Percentiles rank a stretch among this genome's conserved stretches.
These are phyloP conservation scores for Saprolegnia diclina DNA, from an alignment of 352 stramenopile species.

Conservation along the genomic window DNA sequence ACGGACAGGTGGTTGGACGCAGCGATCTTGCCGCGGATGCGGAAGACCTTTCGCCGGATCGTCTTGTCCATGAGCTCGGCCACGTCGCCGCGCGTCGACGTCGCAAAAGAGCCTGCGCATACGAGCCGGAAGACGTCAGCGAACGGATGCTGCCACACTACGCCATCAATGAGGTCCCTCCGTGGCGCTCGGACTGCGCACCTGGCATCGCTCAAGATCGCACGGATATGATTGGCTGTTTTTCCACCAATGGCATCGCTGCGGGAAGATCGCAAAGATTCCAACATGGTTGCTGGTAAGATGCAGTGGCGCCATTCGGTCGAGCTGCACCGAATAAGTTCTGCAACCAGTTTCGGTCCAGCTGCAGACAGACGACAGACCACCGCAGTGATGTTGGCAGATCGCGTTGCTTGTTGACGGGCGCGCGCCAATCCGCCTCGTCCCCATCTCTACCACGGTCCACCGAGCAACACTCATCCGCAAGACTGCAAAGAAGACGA, in stretches of 20 bases:
- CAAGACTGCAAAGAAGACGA: too few relatives aligned
- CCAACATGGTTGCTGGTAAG: not conserved
- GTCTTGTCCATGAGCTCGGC: slow-evolving; percentile 54
- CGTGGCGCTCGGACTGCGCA: not conserved
- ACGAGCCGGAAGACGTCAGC: slow-evolving; percentile 83
- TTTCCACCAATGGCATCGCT: not conserved
- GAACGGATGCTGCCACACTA: slow-evolving; percentile 82
- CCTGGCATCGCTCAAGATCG: not conserved
- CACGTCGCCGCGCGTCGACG: slow-evolving; percentile 53
- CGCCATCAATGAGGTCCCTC: not conserved
- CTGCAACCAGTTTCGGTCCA: not conserved
- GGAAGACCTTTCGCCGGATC: slow-evolving; percentile 77
- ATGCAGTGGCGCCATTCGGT: too few relatives aligned
- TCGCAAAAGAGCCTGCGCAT: slow-evolving; percentile 51
- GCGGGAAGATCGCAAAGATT: not conserved
- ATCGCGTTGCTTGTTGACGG: not conserved
- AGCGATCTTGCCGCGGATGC: slow-evolving; percentile 62
- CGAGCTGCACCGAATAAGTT: not conserved
- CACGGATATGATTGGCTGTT: too few relatives aligned
- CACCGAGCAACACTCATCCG: too few relatives aligned
- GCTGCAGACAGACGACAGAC: not conserved
- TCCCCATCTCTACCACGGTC: too few relatives aligned
- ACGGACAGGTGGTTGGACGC: slow-evolving; percentile 70
- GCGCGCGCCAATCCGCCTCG: not conserved
- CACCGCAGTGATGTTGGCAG: not conserved